Conservation (phyloP, 176 grass and related monocot species). For the Ampelocalamus luodianensis region DNA sequence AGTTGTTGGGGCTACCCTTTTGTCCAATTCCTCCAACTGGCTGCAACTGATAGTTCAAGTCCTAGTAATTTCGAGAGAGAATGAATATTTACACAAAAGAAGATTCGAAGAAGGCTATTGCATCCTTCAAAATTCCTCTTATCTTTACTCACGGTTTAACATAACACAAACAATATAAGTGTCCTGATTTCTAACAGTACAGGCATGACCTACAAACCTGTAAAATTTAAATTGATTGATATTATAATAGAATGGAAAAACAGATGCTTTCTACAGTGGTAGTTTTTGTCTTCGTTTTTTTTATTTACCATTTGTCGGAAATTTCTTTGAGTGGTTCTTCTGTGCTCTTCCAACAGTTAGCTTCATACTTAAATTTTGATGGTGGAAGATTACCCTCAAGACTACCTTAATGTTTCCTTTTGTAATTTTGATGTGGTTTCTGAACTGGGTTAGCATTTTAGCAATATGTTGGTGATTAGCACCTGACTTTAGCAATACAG, state of each 20-base stretch:
- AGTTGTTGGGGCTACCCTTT: neutral
- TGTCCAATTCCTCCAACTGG: neutral
- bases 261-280: neutral
- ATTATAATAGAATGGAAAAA: neutral
- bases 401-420: neutral
- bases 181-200: neutral
- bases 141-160: conserved; percentile 1
- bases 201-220: neutral
- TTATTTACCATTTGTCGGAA: neutral
- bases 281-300: neutral
- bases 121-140: neutral
- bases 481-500: neutral
- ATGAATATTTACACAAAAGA: neutral
- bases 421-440: neutral
- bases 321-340: neutral
- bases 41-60: neutral
- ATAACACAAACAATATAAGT: conserved; percentile 11
- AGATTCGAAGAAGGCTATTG: neutral
- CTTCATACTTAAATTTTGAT: too few relatives aligned
- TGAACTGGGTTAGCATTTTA: neutral
- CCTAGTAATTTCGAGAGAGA: neutral
- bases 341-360: neutral
- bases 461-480: neutral
- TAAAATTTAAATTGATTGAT: conserved; percentile 10
- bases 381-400: neutral